Percentiles rank a stretch among this genome's conserved stretches.
Conservation (phyloP, 139 green algal species). For the Chlorella sp. region DNA sequence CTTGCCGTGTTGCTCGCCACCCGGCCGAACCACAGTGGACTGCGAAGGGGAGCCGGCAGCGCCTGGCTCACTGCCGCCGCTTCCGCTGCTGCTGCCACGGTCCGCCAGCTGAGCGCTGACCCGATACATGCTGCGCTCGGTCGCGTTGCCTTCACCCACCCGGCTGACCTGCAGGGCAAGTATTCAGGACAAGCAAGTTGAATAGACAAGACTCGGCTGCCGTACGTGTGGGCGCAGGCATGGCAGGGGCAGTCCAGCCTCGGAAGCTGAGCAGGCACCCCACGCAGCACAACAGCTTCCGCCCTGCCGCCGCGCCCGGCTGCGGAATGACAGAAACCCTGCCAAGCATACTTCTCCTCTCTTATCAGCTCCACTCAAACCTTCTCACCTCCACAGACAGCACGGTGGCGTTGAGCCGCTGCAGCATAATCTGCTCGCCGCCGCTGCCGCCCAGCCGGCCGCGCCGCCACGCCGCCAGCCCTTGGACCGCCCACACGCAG, state of each 20-base stretch:
- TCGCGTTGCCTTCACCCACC: background rate
- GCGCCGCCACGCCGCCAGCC: slow-evolving; percentile 6
- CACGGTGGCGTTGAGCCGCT: slow-evolving; percentile 8
- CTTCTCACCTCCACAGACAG: slow-evolving; percentile 4
- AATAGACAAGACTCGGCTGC: too few species aligned
- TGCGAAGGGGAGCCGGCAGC: too few species aligned
- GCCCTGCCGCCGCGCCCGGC: background rate
- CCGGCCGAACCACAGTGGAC: too few species aligned
- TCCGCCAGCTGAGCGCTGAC: slow-evolving; percentile 13
- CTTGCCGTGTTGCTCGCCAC: too few species aligned
- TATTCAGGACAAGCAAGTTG: too few species aligned
- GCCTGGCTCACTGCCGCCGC: background rate
- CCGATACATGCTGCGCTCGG: background rate
- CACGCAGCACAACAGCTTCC: too few species aligned
- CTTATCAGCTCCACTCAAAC: background rate
- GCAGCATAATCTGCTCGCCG: slow-evolving; percentile 5
- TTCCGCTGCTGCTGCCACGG: background rate
- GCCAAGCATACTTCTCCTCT: too few species aligned
- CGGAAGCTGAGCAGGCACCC: too few species aligned
- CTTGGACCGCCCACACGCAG: background rate
- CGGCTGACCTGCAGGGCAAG: slow-evolving; percentile 3
- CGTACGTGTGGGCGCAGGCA: background rate
- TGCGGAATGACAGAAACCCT: too few species aligned
- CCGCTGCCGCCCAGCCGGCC: background rate
- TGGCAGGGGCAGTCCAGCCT: background rate